Evolutionary conservation across 768 basidiomycete species (phyloP), one percentile per base, ranked within the genome.

Genomic region (Lanmaoa rubissima): DNA sequence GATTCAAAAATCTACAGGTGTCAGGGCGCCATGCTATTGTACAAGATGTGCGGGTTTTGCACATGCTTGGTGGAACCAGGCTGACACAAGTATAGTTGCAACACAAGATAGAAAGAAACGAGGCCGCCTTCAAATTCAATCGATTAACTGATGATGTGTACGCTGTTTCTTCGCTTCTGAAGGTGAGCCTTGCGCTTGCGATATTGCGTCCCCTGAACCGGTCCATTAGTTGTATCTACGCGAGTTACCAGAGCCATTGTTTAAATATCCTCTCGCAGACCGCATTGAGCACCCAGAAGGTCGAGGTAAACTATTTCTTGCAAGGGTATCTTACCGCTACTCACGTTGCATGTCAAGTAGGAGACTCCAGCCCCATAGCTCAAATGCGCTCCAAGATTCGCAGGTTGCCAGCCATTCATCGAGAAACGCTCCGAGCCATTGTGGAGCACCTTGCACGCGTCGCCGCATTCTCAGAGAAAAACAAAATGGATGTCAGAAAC

Each of bases 401-500:
- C 46, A 78, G 94, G 50, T 71, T 97, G 41, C 92, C 93, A 1
- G 72, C 83, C 3, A 83, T 96, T 39, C 94, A 96, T 64, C 90
- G 93, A 63, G 87, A 88, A 7, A 92, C 92, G 0, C 79, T 96
- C 58, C 89, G 84, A 61, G 83, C 86, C 10, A 67, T 95, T 28
- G 71, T 95, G 19, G 94, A 95, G 60, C 94, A 96, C 70, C 81
- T 97, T 17, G 76, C 86, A 3, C 81, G 87, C 14, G 85, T 97
- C 14, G 81, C 84, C 3, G 75, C 84, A 5, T 77, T 78, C 36
- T 78, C 79, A 21, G 84, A 87, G 28, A 85, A 82, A 68, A 97
- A 95, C 69, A 96, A 95, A 73, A 97, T 97, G 94, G 94, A 94
- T 64, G 78, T 87, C 4, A 93, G 88, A 77, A 97, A 96, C 67